Evolutionary conservation across 75 land plant species (phyloP).

Genomic region (Cunninghamia lanceolata): DNA sequence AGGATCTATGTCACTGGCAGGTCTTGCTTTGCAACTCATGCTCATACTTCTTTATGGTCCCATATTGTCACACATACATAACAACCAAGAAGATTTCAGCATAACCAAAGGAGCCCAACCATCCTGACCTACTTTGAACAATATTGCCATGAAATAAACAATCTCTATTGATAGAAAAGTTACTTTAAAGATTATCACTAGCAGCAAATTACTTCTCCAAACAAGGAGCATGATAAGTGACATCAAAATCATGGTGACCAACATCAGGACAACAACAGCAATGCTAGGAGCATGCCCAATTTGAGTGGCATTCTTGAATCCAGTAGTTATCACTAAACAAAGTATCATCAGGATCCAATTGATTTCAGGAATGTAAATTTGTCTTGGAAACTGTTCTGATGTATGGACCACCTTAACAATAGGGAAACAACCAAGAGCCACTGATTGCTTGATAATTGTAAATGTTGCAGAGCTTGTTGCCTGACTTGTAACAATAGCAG

Average conservation of each 20-base stretch:
- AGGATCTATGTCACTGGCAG: constrained; percentile 88
- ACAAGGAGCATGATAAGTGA: constrained; percentile 80
- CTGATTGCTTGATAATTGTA: constrained; percentile 76
- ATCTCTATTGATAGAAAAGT: constrained; percentile 60
- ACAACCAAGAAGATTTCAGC: constrained; percentile 61
- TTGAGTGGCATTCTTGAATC: constrained; percentile 68
- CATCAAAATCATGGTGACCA: constrained; percentile 78
- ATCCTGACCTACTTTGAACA: constrained; percentile 79
- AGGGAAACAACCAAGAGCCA: constrained; percentile 88
- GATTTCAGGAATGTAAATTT: constrained; percentile 83
- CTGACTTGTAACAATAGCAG: constrained; percentile 83
- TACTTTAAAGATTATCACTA: constrained; percentile 52
- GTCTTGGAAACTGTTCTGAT: constrained; percentile 69
- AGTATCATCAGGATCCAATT: constrained; percentile 89
- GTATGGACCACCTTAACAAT: constrained; percentile 85
- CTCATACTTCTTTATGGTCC: constrained; percentile 66
- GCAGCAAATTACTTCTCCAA: constrained; percentile 66
- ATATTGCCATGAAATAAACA: constrained; percentile 64
- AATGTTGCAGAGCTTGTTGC: constrained; percentile 87
- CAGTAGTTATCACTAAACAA: constrained; percentile 69
- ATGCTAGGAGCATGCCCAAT: constrained; percentile 92
- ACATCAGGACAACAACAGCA: constrained; percentile 83
- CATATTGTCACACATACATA: constrained; percentile 92
- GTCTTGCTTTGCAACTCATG: constrained; percentile 74
- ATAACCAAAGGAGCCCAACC: constrained; percentile 93